A percentile compares a stretch with the other conserved stretches of the same genome.
Conservation (phyloP, 2,329 filamentous ascomycete species). For the Diaporthe eres region DNA sequence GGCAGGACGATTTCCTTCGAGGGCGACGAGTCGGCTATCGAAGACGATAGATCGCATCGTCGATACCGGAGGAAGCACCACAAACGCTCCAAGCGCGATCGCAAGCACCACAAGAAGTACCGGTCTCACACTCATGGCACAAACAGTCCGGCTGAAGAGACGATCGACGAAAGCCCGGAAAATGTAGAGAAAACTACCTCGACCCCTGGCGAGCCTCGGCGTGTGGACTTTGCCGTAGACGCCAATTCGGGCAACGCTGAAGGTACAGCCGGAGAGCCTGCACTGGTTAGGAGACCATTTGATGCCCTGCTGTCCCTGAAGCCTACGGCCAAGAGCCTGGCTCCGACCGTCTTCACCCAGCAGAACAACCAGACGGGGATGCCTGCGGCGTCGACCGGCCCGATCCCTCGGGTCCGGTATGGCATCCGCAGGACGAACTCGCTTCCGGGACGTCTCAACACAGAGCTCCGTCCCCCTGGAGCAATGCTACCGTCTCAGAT, state of each 20-base stretch:
- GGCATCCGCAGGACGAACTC: constrained; percentile 82
- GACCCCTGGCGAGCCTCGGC: constrained; percentile 61
- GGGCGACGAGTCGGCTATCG: constrained; percentile 59
- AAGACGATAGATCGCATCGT: constrained; percentile 57
- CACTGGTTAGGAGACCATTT: constrained; percentile 61
- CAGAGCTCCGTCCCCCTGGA: constrained; percentile 61
- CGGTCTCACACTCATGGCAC: constrained; percentile 50
- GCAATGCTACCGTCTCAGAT: constrained; percentile 64
- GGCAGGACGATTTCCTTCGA: constrained; percentile 55
- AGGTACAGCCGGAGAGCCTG: constrained; percentile 23
- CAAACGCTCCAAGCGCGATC: constrained; percentile 56
- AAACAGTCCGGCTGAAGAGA: constrained; percentile 50
- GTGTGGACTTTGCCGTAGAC: constrained; percentile 70
- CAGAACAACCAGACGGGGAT: constrained; percentile 50
- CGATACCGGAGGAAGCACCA: constrained; percentile 53
- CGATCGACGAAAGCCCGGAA: constrained; percentile 51
- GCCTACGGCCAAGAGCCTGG: constrained; percentile 75
- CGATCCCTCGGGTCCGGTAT: constrained; percentile 70
- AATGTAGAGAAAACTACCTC: constrained; percentile 42
- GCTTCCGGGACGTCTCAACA: constrained; percentile 76
- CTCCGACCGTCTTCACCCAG: constrained; percentile 78
- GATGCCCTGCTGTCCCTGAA: constrained; percentile 71
- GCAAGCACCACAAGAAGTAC: constrained; percentile 62
- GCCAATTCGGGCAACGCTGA: constrained; percentile 20
- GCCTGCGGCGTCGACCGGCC: constrained; percentile 55